phyloP scores from a whole-genome alignment of 2,329 filamentous ascomycete genomes.

The Fusarium fujikuroi region DNA sequence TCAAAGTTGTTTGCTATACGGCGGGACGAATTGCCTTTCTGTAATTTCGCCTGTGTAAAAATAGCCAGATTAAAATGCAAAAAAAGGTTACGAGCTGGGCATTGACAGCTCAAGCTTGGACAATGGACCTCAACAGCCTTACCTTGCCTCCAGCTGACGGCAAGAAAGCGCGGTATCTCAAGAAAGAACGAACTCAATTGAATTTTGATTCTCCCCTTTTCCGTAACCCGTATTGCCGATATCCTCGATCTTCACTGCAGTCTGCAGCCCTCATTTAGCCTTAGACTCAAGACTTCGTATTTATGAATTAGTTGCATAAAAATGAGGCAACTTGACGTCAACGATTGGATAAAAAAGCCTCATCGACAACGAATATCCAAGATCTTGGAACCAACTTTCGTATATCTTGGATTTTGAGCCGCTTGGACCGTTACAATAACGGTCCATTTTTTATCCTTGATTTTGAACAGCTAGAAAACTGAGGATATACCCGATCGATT shows the following conservation, averaged over 20 bases:
- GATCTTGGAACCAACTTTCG: not conserved
- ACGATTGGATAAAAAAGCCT: conserved; percentile 22
- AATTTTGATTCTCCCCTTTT: not conserved
- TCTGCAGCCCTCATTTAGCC: not conserved
- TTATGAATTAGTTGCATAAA: conserved; percentile 14
- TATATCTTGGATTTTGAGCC: not conserved
- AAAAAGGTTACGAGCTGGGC: not conserved
- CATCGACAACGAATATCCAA: not conserved
- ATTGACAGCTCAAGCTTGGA: conserved; percentile 3
- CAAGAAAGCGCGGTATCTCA: not conserved
- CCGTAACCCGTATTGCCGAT: not conserved
- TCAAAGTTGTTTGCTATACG: not conserved
- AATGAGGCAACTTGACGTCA: conserved; percentile 17
- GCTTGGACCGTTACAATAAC: not conserved
- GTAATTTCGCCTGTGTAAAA: conserved; percentile 1
- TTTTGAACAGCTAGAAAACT: not conserved
- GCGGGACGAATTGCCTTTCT: not conserved
- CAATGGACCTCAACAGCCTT: not conserved
- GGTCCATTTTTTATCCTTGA: conserved; percentile 19
- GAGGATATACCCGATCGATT: conserved; percentile 13
- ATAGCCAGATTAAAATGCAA: not conserved
- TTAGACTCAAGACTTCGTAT: conserved; percentile 16
- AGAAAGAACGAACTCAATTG: not conserved
- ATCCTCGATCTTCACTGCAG: not conserved
- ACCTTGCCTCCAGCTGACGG: not conserved